These are phyloP conservation scores for Cercospora zeina DNA, from an alignment of 2,329 filamentous ascomycete species.

Conservation along the genomic window DNA sequence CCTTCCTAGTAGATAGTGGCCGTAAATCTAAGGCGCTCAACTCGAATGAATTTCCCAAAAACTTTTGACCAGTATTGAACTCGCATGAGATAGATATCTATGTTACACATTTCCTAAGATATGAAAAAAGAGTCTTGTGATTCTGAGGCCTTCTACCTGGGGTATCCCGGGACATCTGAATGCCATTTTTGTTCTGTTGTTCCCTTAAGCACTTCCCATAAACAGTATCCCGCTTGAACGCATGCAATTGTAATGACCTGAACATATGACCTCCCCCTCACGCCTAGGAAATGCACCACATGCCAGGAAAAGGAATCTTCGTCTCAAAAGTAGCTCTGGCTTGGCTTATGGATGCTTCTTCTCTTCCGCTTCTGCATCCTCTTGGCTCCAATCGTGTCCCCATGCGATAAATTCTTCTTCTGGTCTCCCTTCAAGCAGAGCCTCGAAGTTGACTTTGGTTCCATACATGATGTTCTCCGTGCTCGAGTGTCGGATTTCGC, in stretches of 20 bases:
- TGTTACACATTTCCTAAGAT: too few relatives aligned
- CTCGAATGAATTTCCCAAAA: too few relatives aligned
- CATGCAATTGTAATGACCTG: background rate
- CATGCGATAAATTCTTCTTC: constrained; percentile 29
- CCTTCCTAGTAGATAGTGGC: too few relatives aligned
- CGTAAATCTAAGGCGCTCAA: too few relatives aligned
- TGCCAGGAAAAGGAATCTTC: background rate
- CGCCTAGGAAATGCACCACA: background rate
- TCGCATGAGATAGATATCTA: too few relatives aligned
- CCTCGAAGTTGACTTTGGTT: constrained; percentile 45
- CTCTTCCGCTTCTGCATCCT: background rate
- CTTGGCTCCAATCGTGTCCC: constrained; percentile 6
- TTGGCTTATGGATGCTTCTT: background rate
- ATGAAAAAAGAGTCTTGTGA: background rate
- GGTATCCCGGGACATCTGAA: background rate
- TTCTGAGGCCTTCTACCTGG: too few relatives aligned
- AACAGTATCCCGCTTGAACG: background rate
- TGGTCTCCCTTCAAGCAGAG: constrained; percentile 40
- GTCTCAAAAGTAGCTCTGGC: background rate
- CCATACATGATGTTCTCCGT: constrained; percentile 45
- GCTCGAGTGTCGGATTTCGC: constrained; percentile 20
- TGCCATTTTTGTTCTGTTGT: background rate
- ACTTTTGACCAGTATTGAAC: too few relatives aligned
- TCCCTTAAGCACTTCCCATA: background rate
- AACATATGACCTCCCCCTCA: background rate